Conservation (phyloP, 1,284 basidiomycete species). For the Malassezia yamatoensis region DNA sequence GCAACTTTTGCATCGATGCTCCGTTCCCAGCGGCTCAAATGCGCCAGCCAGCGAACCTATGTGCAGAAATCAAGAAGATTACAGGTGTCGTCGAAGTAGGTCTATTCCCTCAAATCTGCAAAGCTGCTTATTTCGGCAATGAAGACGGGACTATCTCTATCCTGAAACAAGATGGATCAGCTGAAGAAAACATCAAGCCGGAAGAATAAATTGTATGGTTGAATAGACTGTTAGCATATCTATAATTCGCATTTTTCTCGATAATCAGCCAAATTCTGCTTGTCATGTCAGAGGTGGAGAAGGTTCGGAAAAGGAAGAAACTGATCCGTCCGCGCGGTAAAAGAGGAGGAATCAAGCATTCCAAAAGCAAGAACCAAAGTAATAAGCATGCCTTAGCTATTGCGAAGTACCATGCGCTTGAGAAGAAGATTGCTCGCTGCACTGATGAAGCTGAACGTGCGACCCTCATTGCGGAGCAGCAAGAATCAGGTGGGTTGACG, state of each 20-base stretch:
- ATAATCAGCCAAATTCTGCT: neutral
- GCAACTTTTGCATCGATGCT: constrained; percentile 43
- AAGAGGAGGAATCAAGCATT: constrained; percentile 39
- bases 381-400: constrained; percentile 30
- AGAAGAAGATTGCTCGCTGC: constrained; percentile 39
- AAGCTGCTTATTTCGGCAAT: constrained; percentile 94
- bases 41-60: constrained; percentile 33
- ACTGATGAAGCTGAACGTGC: constrained; percentile 22
- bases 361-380: constrained; percentile 13
- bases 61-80: constrained; percentile 35
- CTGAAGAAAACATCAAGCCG: constrained; percentile 20
- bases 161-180: constrained; percentile 31
- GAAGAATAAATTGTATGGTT: neutral
- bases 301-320: neutral
- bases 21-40: constrained; percentile 35
- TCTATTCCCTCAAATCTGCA: constrained; percentile 79
- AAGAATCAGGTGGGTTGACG: constrained; percentile 32
- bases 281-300: neutral
- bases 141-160: constrained; percentile 34
- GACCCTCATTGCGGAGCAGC: constrained; percentile 23
- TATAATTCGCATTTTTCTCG: no score
- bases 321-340: constrained; percentile 39
- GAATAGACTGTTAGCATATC: no score
- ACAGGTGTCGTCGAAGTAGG: constrained; percentile 97
- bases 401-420: constrained; percentile 36